Conservation (phyloP, 495 filamentous ascomycete species). For the Penicillium maclennaniae region DNA sequence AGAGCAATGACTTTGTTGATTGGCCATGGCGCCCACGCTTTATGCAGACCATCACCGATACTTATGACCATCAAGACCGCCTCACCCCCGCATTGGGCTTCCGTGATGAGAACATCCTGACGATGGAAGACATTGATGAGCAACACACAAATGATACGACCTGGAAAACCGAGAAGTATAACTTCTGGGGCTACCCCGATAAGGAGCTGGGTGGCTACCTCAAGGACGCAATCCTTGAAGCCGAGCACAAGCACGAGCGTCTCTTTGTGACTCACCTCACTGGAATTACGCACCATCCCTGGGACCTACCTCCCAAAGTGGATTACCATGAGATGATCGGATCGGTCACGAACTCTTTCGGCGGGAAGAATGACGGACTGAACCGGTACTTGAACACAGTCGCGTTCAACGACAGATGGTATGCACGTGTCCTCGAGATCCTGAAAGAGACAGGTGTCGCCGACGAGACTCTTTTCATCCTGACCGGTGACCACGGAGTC, state of each 20-base stretch:
- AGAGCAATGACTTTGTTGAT: conserved; percentile 25
- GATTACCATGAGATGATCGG: conserved; percentile 29
- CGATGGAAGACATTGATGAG: conserved; percentile 27
- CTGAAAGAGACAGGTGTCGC: conserved; percentile 39
- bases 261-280: conserved; percentile 42
- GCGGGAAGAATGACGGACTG: conserved; percentile 26
- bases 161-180: conserved; percentile 28
- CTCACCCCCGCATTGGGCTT: conserved; percentile 32
- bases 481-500: conserved; percentile 45
- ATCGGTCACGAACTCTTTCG: conserved; percentile 18
- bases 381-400: conserved; percentile 43
- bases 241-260: conserved; percentile 33
- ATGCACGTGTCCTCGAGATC: conserved; percentile 32
- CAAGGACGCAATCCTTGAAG: conserved; percentile 31
- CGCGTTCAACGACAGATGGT: conserved; percentile 39
- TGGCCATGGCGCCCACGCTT: conserved; percentile 27
- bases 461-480: conserved; percentile 41
- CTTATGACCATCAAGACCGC: conserved; percentile 19
- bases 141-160: conserved; percentile 21
- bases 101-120: conserved; percentile 23
- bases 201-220: conserved; percentile 33
- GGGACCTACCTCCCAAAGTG: conserved; percentile 27
- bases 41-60: conserved; percentile 32
- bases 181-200: conserved; percentile 45
- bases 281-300: conserved; percentile 42